Conservation (phyloP, 2,329 filamentous ascomycete genomes). For the Gyromitra esculenta region DNA sequence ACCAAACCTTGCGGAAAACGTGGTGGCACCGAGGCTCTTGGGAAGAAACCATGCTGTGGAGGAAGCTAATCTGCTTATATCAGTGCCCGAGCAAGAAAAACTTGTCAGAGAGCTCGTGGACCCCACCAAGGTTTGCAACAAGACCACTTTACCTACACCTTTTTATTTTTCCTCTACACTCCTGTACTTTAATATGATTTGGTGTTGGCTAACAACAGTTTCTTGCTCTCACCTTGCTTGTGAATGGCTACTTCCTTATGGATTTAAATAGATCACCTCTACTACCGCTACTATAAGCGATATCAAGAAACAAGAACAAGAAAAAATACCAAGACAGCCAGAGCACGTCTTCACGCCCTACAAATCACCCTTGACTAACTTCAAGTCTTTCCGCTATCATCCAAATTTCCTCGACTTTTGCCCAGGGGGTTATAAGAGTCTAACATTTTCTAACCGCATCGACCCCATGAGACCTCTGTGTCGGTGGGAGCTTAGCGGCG, state of each 20-base stretch:
- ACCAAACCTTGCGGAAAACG: neutral
- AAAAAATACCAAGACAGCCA: slow-evolving; percentile 29
- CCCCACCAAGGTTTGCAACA: slow-evolving; percentile 51
- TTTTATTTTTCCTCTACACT: slow-evolving; percentile 22
- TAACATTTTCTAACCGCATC: slow-evolving; percentile 94
- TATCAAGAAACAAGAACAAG: slow-evolving; percentile 33
- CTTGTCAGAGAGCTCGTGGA: slow-evolving; percentile 39
- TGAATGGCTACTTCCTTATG: slow-evolving; percentile 49
- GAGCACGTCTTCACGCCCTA: slow-evolving; percentile 70
- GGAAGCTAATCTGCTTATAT: slow-evolving; percentile 46
- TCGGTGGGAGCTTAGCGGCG: slow-evolving; percentile 75
- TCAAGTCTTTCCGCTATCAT: slow-evolving; percentile 91
- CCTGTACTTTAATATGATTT: slow-evolving; percentile 42
- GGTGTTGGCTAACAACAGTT: slow-evolving; percentile 51
- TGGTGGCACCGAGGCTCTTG: slow-evolving; percentile 1
- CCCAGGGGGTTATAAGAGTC: slow-evolving; percentile 80
- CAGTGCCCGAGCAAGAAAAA: slow-evolving; percentile 48
- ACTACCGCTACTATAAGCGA: slow-evolving; percentile 40
- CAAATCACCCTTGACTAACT: slow-evolving; percentile 80
- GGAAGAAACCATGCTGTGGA: slow-evolving; percentile 13
- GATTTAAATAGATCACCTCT: slow-evolving; percentile 43
- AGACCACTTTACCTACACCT: slow-evolving; percentile 49
- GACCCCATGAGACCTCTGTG: slow-evolving; percentile 79
- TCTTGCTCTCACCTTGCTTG: slow-evolving; percentile 48
- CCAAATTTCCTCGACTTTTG: slow-evolving; percentile 76